Percentiles rank a stretch among this genome's conserved stretches.
Evolutionary conservation across 1,139 yeast species (phyloP).

Genomic region (Martiniozyma asiatica): DNA sequence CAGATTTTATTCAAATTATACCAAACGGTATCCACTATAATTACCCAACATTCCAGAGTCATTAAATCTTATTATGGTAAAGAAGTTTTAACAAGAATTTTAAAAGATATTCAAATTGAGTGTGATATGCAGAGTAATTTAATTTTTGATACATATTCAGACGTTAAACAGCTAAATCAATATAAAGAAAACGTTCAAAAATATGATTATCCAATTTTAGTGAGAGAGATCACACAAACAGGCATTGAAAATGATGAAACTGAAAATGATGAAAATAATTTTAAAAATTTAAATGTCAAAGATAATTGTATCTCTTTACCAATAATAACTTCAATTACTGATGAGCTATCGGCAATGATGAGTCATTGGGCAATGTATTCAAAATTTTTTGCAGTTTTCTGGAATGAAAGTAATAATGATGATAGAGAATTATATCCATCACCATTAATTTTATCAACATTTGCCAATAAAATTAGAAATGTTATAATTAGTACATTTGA

Average conservation of each 20-base stretch:
- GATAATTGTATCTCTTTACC: conserved; percentile 26
- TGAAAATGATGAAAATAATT: conserved; percentile 9
- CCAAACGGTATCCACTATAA: conserved; percentile 74
- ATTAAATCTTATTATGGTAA: conserved; percentile 63
- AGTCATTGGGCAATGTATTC: conserved; percentile 83
- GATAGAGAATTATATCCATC: conserved; percentile 28
- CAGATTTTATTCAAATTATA: conserved; percentile 64
- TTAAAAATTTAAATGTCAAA: not conserved
- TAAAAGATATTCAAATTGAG: conserved; percentile 69
- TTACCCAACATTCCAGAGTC: conserved; percentile 75
- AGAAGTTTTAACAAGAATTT: conserved; percentile 52
- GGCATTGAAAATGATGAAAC: conserved; percentile 10
- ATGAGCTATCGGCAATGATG: conserved; percentile 64
- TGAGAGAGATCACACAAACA: conserved; percentile 18
- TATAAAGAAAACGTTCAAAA: conserved; percentile 42
- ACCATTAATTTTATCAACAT: conserved; percentile 48
- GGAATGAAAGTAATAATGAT: conserved; percentile 27
- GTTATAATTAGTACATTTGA: conserved; percentile 54
- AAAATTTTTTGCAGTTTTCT: conserved; percentile 58
- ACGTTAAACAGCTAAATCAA: conserved; percentile 48
- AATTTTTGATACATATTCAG: conserved; percentile 78
- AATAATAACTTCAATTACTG: conserved; percentile 44
- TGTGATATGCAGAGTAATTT: conserved; percentile 86
- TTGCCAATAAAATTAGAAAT: conserved; percentile 44
- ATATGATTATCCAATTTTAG: conserved; percentile 44